A percentile compares a stretch with the other conserved stretches of the same genome.
Evolutionary conservation across 768 basidiomycete genomes (phyloP).

Genomic region (Leccinum aurantiacum): DNA sequence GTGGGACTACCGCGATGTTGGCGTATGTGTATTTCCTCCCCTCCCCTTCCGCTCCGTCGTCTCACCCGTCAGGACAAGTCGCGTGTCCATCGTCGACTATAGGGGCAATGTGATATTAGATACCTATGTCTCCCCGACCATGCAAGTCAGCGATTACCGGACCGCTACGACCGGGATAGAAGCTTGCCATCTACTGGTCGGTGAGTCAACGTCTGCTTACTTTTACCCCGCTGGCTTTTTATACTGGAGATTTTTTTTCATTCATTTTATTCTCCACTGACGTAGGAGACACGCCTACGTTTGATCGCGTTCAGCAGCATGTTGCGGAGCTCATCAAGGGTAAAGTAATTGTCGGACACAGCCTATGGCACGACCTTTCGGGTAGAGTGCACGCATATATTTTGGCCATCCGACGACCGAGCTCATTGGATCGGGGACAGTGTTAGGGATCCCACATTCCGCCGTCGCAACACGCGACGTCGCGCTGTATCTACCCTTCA

Average conservation of each 20-base stretch:
- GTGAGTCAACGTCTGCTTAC: slow-evolving; percentile 31
- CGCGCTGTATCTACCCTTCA: slow-evolving; percentile 77
- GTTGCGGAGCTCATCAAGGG: slow-evolving; percentile 67
- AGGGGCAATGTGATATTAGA: slow-evolving; percentile 60
- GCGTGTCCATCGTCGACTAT: slow-evolving; percentile 56
- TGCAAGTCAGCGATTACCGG: slow-evolving; percentile 70
- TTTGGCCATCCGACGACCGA: not conserved
- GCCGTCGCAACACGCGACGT: slow-evolving; percentile 80
- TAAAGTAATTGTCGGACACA: slow-evolving; percentile 74
- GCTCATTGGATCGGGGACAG: slow-evolving; percentile 37
- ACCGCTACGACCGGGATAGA: slow-evolving; percentile 62
- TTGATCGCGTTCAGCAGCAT: slow-evolving; percentile 62
- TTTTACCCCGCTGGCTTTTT: not conserved
- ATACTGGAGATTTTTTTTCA: not conserved
- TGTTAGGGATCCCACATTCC: slow-evolving; percentile 78
- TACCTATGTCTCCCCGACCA: slow-evolving; percentile 65
- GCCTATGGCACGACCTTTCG: slow-evolving; percentile 79
- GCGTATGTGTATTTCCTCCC: slow-evolving; percentile 52
- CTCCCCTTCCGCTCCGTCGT: slow-evolving; percentile 5
- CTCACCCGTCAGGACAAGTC: slow-evolving; percentile 33
- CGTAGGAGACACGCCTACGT: slow-evolving; percentile 45
- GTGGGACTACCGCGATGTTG: slow-evolving; percentile 79
- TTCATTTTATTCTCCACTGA: slow-evolving; percentile 3
- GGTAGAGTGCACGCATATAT: slow-evolving; percentile 41
- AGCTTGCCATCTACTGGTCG: slow-evolving; percentile 38